phyloP scores from a whole-genome alignment of 495 filamentous ascomycete genomes.

The Talaromyces liani region DNA sequence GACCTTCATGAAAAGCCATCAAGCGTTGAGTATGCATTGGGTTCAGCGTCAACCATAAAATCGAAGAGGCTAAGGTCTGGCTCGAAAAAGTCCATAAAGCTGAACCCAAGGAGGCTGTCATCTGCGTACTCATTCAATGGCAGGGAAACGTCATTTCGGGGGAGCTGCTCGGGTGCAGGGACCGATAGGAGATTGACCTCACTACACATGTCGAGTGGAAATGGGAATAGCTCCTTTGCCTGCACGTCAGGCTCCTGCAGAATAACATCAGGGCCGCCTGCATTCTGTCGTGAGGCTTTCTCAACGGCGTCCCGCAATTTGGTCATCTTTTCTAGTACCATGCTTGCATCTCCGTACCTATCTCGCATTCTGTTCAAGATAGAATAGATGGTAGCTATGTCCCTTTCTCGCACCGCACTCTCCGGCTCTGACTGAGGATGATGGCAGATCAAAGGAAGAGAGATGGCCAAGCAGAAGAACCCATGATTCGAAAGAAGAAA shows the following conservation, averaged over 20 bases:
- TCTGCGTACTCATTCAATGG: too few species aligned
- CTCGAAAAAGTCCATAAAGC: too few species aligned
- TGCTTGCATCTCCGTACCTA: background rate
- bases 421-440: background rate
- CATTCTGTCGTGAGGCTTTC: background rate
- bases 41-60: background rate
- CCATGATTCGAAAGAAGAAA: background rate
- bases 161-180: too few species aligned
- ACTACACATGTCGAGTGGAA: too few species aligned
- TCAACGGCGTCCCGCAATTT: background rate
- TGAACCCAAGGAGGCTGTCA: too few species aligned
- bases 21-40: background rate
- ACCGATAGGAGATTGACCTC: too few species aligned
- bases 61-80: background rate
- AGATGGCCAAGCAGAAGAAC: slow-evolving; percentile 1
- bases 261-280: background rate
- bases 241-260: background rate
- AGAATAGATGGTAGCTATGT: background rate
- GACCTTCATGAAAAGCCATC: background rate
- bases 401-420: background rate
- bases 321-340: background rate
- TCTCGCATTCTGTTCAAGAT: background rate
- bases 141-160: too few species aligned
- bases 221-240: background rate
- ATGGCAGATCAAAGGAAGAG: slow-evolving; percentile 1